These are phyloP conservation scores for Diaporthe ampelina DNA, from an alignment of 2,329 filamentous ascomycete species.

Conservation along the genomic window DNA sequence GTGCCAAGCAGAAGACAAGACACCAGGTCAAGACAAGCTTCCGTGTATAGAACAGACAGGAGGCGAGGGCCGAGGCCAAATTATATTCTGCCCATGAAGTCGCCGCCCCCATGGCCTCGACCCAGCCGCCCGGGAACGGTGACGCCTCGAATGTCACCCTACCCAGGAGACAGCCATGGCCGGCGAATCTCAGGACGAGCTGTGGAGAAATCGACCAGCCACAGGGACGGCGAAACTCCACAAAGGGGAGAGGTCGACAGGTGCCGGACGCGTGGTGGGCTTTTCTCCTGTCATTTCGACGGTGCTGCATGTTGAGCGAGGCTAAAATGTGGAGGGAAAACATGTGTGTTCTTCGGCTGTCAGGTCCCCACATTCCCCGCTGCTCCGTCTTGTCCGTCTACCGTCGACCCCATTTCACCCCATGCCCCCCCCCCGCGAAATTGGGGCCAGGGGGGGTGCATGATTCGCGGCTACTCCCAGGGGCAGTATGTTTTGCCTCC, in stretches of 20 bases:
- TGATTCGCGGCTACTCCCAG: constrained; percentile 16
- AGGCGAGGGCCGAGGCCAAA: constrained; percentile 10
- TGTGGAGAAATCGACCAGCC: constrained; percentile 8
- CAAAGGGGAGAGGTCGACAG: constrained; percentile 23
- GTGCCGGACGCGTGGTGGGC: neutral
- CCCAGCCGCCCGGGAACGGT: constrained; percentile 13
- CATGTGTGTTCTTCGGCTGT: neutral
- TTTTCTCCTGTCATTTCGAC: constrained; percentile 32
- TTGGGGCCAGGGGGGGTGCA: neutral
- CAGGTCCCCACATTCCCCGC: constrained; percentile 13
- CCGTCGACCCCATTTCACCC: neutral
- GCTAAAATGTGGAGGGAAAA: constrained; percentile 8
- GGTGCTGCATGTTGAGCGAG: constrained; percentile 15
- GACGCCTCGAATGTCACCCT: constrained; percentile 28
- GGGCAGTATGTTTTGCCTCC: neutral
- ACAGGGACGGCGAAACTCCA: constrained; percentile 31
- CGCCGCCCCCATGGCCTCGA: neutral
- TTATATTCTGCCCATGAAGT: neutral
- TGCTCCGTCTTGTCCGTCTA: constrained; percentile 6
- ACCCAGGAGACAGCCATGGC: constrained; percentile 6
- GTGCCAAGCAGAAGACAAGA: constrained; percentile 21
- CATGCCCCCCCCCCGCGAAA: neutral
- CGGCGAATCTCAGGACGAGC: constrained; percentile 27
- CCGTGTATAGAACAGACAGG: neutral
- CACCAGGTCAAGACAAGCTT: constrained; percentile 17